Evolutionary conservation across 495 filamentous ascomycete species (phyloP), one percentile per base, ranked within the genome.

Genomic region (Ramalina peruviana): DNA sequence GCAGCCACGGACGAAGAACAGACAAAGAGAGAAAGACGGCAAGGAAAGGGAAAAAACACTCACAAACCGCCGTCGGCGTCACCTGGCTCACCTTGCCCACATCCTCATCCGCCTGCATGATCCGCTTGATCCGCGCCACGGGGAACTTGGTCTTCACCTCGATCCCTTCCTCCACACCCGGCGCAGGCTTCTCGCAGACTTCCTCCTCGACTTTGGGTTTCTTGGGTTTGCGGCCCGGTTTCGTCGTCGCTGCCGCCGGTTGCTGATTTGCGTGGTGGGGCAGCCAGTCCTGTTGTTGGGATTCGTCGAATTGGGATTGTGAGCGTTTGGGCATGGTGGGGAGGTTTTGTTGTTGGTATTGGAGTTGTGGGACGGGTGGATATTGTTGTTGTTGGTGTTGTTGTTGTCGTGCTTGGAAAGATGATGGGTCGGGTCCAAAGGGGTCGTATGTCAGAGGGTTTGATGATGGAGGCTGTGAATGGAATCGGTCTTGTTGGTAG

Each of bases 21-120:
- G 50, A 46, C 5, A 40, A 46, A 13, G 46, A 44, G 43, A n/a
- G 36, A 9, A 23, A 38, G 13, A 40, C 16, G 50, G 21, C 23
- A 25, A 25, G 26, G 17, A 36, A 43, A 42, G 27, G 27, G 49
- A 36, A 23, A 19, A 9, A 47, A 52, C 39, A 80, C 77, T 51
- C 76, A 81, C 88, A 87, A 46, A 96, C 89, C 43, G 85, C 88
- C 58, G 93, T 88, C 3, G 89, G 89, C 5, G 89, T 94, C 20
- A 95, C 90, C 66, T 97, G 93, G 7, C 92, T 88, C 3, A 99
- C 93, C 68, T 99, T 99, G 38, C 92, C 92, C 2, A 99, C 89
- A 66, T 99, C 92, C 60, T 99, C 92, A 60, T 99, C 92, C 6
- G 92, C 92, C 66, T 99, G 92, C 92, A 99, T 97, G 54, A 99